Evolutionary conservation across 2,329 filamentous ascomycete species (phyloP).

Genomic region (Drechslerella dactyloides): DNA sequence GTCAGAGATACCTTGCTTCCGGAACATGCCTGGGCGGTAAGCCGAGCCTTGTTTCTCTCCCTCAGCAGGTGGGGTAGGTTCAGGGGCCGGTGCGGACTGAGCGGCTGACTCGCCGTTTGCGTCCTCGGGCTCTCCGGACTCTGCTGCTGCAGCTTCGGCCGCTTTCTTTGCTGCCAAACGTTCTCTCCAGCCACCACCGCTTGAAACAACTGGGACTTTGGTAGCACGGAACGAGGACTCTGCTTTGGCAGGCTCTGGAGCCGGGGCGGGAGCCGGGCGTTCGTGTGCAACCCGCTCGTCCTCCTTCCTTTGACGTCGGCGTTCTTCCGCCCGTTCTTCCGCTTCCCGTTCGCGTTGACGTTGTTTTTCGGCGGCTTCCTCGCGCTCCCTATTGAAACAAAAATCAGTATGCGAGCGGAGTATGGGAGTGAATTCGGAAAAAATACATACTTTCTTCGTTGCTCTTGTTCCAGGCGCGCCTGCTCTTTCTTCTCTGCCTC

Average conservation of each 20-base stretch:
- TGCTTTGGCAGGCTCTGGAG: conserved; percentile 28
- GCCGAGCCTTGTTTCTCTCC: conserved; percentile 9
- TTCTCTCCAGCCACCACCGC: conserved; percentile 53
- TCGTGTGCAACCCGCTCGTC: conserved; percentile 28
- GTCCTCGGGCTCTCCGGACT: conserved; percentile 16
- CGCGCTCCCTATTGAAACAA: conserved; percentile 65
- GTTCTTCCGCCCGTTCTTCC: conserved; percentile 92
- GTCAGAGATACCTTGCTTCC: conserved; percentile 30
- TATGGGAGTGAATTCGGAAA: conserved; percentile 12
- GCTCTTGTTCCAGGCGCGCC: conserved; percentile 68
- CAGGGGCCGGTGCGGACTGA: background rate
- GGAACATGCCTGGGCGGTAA: conserved; percentile 47
- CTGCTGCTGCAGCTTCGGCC: conserved; percentile 39
- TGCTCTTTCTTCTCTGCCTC: conserved; percentile 72
- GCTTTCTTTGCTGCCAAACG: conserved; percentile 52
- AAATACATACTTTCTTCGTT: conserved; percentile 65
- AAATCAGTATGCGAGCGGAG: conserved; percentile 36
- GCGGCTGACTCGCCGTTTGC: conserved; percentile 30
- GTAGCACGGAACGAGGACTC: conserved; percentile 38
- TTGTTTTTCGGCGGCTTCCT: conserved; percentile 69
- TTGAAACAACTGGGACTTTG: conserved; percentile 41
- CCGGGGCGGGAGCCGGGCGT: conserved; percentile 24
- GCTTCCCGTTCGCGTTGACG: conserved; percentile 72
- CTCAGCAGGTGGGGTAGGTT: conserved; percentile 14
- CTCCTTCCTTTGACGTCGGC: conserved; percentile 60